Conservation (phyloP, 176 grass and related monocot genomes). For the Oryza australiensis region DNA sequence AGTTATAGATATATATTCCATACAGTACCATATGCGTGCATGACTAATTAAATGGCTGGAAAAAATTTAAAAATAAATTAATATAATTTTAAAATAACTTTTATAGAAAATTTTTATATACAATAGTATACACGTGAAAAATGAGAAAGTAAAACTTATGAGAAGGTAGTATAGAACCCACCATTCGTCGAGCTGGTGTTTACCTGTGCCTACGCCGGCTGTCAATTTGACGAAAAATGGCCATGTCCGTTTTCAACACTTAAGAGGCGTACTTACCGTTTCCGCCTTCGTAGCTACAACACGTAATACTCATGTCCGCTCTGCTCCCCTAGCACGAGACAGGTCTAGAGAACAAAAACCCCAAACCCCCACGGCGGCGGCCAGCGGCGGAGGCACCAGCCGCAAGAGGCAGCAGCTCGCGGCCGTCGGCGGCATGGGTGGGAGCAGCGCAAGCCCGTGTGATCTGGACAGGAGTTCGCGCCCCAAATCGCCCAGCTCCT, state of each 20-base stretch:
- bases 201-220: too few species aligned
- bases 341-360: neutral
- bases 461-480: slow-evolving; percentile 64
- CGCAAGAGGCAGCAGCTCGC: neutral
- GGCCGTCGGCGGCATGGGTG: slow-evolving; percentile 13
- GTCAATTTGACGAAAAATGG: neutral
- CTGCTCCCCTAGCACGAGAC: neutral
- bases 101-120: too few species aligned
- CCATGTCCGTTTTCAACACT: neutral
- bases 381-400: slow-evolving; percentile 9
- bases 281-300: neutral
- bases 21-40: too few species aligned
- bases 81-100: too few species aligned
- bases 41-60: too few species aligned
- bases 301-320: neutral
- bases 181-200: too few species aligned
- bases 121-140: too few species aligned
- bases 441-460: slow-evolving; percentile 45
- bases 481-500: slow-evolving; percentile 76
- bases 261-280: too few species aligned
- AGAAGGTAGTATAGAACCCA: too few species aligned
- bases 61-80: too few species aligned
- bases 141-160: too few species aligned
- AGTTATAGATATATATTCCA: too few species aligned
- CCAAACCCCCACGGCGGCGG: slow-evolving; percentile 4